phyloP scores from a whole-genome alignment of 2,329 filamentous ascomycete genomes.

The Neopestalotiopsis sp. region DNA sequence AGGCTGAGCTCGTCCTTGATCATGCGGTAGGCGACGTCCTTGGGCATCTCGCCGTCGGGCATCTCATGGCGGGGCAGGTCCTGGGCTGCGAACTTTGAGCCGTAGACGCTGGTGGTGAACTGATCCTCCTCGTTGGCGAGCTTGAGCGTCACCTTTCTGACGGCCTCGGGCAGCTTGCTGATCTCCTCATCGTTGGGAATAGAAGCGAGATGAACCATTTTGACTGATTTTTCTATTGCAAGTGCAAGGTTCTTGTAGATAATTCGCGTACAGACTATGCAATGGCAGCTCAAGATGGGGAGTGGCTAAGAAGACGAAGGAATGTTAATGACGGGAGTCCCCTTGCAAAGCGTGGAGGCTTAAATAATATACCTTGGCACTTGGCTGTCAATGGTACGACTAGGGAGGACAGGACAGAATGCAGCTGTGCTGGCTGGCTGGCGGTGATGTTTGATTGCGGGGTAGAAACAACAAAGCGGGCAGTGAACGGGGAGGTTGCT shows the following conservation, averaged over 20 bases:
- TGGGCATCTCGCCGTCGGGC: slow-evolving; percentile 89
- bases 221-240: slow-evolving; percentile 26
- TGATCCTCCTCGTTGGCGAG: slow-evolving; percentile 59
- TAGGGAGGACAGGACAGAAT: background rate
- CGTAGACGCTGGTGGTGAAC: slow-evolving; percentile 84
- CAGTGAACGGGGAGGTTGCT: background rate
- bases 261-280: background rate
- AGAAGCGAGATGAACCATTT: slow-evolving; percentile 58
- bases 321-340: background rate
- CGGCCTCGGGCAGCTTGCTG: slow-evolving; percentile 38
- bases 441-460: background rate
- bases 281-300: too few species aligned
- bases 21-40: slow-evolving; percentile 92
- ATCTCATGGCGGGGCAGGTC: slow-evolving; percentile 86
- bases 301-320: too few species aligned
- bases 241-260: background rate
- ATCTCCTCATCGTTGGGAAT: slow-evolving; percentile 41
- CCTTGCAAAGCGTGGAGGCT: background rate
- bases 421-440: background rate
- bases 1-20: slow-evolving; percentile 94
- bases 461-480: background rate
- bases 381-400: background rate
- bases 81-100: slow-evolving; percentile 79
- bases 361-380: background rate
- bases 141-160: slow-evolving; percentile 52